Percentiles rank a stretch among this genome's conserved stretches.
Evolutionary conservation across 1,284 basidiomycete species (phyloP).

Genomic region (Polyporus tsugae): DNA sequence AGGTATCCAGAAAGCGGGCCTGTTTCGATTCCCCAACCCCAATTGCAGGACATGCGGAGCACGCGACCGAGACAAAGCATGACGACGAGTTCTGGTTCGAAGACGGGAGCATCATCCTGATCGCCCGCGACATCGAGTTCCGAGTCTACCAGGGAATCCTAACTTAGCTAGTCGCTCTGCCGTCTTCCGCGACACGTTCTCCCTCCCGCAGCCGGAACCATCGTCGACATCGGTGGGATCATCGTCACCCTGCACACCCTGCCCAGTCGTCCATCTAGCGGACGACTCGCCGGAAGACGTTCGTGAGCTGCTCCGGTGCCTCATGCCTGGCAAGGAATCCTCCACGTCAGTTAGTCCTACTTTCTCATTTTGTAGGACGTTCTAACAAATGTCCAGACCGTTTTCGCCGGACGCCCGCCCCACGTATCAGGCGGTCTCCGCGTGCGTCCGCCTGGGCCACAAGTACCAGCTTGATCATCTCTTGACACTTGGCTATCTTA

Average conservation of each 20-base stretch:
- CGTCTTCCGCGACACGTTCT: slow-evolving; percentile 23
- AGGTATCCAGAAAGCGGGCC: neutral
- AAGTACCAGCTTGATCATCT: slow-evolving; percentile 12
- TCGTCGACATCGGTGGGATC: neutral
- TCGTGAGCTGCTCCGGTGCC: slow-evolving; percentile 3
- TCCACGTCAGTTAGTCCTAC: neutral
- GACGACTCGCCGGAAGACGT: slow-evolving; percentile 12
- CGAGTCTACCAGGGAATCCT: slow-evolving; percentile 18
- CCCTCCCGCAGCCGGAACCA: slow-evolving; percentile 14
- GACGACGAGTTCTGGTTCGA: slow-evolving; percentile 27
- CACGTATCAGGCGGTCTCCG: neutral
- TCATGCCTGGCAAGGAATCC: neutral
- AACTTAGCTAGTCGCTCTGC: slow-evolving; percentile 20
- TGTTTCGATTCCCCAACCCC: neutral
- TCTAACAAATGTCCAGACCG: neutral
- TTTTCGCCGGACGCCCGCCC: neutral
- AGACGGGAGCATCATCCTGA: slow-evolving; percentile 22
- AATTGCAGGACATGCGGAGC: too few relatives aligned
- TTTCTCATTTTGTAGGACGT: neutral
- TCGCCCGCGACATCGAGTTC: slow-evolving; percentile 18
- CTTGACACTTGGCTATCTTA: neutral
- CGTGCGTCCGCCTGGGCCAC: slow-evolving; percentile 11
- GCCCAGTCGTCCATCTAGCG: slow-evolving; percentile 6
- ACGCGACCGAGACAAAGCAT: neutral
- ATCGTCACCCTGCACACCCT: neutral